Evolutionary conservation across 1,284 basidiomycete species (phyloP).

Genomic region (Abortiporus biennis): DNA sequence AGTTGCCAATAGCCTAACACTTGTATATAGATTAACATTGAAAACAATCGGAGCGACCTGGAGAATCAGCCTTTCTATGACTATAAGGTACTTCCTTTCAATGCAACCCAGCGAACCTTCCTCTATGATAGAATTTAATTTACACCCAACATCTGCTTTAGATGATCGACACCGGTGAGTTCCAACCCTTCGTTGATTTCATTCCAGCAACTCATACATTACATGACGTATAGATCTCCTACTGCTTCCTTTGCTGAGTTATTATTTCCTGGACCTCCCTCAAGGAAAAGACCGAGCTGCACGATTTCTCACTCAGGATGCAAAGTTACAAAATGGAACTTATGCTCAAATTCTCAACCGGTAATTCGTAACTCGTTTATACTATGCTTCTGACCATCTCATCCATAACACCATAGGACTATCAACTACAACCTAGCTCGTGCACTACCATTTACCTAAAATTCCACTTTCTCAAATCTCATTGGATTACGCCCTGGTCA

Average conservation of each 20-base stretch:
- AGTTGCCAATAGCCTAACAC: neutral
- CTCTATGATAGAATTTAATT: neutral
- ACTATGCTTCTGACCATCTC: neutral
- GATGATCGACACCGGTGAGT: constrained; percentile 6
- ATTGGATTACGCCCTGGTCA: constrained; percentile 30
- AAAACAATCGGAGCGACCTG: constrained; percentile 28
- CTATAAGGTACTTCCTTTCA: constrained; percentile 23
- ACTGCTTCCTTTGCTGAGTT: constrained; percentile 33
- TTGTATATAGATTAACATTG: constrained; percentile 25
- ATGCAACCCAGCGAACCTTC: no score
- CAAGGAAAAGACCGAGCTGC: constrained; percentile 24
- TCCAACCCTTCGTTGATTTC: neutral
- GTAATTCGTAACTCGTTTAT: constrained; percentile 25
- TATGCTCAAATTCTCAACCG: constrained; percentile 28
- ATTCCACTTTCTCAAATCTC: constrained; percentile 21
- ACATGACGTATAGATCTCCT: constrained; percentile 28
- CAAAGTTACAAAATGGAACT: constrained; percentile 32
- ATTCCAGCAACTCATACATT: neutral
- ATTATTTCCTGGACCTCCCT: constrained; percentile 32
- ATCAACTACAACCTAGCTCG: constrained; percentile 18
- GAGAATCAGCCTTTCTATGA: constrained; percentile 34
- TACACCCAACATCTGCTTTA: neutral
- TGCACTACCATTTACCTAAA: constrained; percentile 28
- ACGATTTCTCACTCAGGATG: constrained; percentile 19
- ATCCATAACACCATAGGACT: constrained; percentile 17